These are phyloP conservation scores for Ophiognomonia clavigignenti-juglandacearum DNA, from an alignment of 2,329 filamentous ascomycete species.

Conservation along the genomic window DNA sequence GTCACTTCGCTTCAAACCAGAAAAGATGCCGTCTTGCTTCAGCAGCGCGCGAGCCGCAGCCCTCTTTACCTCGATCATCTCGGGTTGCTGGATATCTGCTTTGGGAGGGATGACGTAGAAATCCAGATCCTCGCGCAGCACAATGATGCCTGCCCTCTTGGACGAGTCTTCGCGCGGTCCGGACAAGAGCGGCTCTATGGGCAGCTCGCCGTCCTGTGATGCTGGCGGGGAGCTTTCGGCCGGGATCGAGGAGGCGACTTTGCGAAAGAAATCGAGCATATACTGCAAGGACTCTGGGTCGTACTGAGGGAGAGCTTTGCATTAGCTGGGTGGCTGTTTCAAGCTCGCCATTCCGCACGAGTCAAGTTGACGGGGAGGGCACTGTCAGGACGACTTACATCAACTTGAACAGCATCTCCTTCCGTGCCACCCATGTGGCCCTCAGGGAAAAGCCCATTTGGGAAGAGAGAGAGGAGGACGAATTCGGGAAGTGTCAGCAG, in stretches of 20 bases:
- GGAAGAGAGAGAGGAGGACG: constrained; percentile 93
- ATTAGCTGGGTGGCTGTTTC: neutral
- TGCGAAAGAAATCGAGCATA: constrained; percentile 98
- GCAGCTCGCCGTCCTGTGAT: constrained; percentile 60
- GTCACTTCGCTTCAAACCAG: constrained; percentile 88
- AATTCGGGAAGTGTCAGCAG: constrained; percentile 94
- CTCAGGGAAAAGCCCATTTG: constrained; percentile 95
- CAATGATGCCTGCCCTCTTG: constrained; percentile 95
- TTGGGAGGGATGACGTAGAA: constrained; percentile 94
- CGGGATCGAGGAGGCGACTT: constrained; percentile 93
- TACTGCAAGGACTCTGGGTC: constrained; percentile 95
- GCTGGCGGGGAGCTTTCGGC: constrained; percentile 63
- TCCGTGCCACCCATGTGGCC: constrained; percentile 91
- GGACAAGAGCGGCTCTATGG: constrained; percentile 66
- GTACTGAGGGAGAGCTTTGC: constrained; percentile 59
- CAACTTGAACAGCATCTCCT: constrained; percentile 91
- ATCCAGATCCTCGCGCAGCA: constrained; percentile 90
- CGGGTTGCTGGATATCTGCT: constrained; percentile 74
- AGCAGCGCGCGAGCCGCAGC: constrained; percentile 84
- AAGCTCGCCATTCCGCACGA: neutral
- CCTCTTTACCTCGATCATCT: constrained; percentile 96
- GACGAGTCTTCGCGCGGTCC: constrained; percentile 68
- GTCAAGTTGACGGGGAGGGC: constrained; percentile 12
- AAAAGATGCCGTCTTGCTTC: constrained; percentile 91
- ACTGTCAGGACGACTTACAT: constrained; percentile 55